Conservation (phyloP, 768 basidiomycete genomes). For the Multifurca ochricompacta region DNA sequence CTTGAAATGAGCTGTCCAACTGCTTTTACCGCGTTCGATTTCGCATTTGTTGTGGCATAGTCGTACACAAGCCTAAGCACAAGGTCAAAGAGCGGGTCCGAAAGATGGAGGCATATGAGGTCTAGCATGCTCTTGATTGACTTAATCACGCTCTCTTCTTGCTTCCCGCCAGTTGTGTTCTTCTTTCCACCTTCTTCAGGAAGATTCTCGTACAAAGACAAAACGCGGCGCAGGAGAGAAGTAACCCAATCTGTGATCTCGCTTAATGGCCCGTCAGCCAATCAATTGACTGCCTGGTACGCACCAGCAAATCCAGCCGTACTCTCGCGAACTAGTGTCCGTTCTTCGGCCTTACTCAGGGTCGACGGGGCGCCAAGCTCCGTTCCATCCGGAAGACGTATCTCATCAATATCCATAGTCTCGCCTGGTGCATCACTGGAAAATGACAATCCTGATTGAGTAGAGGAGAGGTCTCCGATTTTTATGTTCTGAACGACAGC, state of each 20-base stretch:
- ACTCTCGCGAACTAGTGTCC: constrained; percentile 66
- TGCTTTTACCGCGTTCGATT: constrained; percentile 85
- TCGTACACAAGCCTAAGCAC: constrained; percentile 78
- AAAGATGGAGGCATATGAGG: constrained; percentile 73
- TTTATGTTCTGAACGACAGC: constrained; percentile 68
- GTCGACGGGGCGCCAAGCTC: constrained; percentile 34
- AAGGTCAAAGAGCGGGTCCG: constrained; percentile 72
- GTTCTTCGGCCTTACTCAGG: constrained; percentile 58
- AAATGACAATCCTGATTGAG: constrained; percentile 48
- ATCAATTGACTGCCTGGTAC: constrained; percentile 6
- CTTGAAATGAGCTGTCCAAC: constrained; percentile 85
- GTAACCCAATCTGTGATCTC: constrained; percentile 62
- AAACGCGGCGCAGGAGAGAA: constrained; percentile 66
- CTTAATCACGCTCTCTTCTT: constrained; percentile 69
- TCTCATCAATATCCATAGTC: constrained; percentile 47
- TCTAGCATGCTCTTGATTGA: constrained; percentile 76
- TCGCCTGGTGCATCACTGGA: constrained; percentile 47
- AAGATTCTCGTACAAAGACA: constrained; percentile 83
- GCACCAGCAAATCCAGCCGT: constrained; percentile 72
- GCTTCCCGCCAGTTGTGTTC: constrained; percentile 80
- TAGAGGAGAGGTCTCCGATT: constrained; percentile 65
- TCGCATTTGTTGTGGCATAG: constrained; percentile 83
- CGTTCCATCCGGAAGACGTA: constrained; percentile 45
- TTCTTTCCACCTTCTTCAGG: constrained; percentile 91
- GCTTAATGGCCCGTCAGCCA: neutral